These are phyloP conservation scores for Scheffersomyces lignosus DNA, from an alignment of 805 yeast species.

Conservation along the genomic window DNA sequence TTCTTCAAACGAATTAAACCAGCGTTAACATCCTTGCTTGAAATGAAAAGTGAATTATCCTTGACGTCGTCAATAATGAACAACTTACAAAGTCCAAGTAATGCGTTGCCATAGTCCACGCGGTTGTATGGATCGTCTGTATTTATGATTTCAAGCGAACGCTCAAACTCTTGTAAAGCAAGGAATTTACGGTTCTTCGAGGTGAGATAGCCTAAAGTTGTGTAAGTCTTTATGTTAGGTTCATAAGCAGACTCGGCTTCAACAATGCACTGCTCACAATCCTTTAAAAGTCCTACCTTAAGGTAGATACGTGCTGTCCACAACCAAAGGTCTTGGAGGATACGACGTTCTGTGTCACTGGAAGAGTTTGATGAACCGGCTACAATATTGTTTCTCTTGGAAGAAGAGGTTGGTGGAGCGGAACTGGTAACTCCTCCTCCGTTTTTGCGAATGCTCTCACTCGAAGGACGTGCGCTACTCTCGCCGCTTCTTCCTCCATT, in stretches of 20 bases:
- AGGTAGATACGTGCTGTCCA: conserved; percentile 68
- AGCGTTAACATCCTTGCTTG: conserved; percentile 56
- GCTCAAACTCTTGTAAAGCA: conserved; percentile 66
- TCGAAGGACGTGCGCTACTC: neutral
- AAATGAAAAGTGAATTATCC: conserved; percentile 44
- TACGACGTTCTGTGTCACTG: conserved; percentile 25
- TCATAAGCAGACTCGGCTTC: conserved; percentile 61
- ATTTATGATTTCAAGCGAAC: conserved; percentile 48
- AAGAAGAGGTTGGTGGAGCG: neutral
- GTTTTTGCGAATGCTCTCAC: neutral
- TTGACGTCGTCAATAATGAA: conserved; percentile 42
- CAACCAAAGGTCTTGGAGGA: conserved; percentile 70
- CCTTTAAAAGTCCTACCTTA: conserved; percentile 52
- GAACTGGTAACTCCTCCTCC: neutral
- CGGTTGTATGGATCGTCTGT: conserved; percentile 22
- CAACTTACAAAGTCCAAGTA: conserved; percentile 55
- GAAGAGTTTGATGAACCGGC: conserved; percentile 1
- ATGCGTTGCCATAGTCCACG: conserved; percentile 47
- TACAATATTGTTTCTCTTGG: neutral
- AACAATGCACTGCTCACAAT: conserved; percentile 67
- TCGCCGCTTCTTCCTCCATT: neutral
- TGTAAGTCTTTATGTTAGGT: conserved; percentile 49
- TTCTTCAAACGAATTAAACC: conserved; percentile 59
- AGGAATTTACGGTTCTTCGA: conserved; percentile 41
- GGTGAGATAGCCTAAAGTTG: conserved; percentile 49